Conservation (phyloP, 345 rosid genomes). For the Corchorus olitorius region DNA sequence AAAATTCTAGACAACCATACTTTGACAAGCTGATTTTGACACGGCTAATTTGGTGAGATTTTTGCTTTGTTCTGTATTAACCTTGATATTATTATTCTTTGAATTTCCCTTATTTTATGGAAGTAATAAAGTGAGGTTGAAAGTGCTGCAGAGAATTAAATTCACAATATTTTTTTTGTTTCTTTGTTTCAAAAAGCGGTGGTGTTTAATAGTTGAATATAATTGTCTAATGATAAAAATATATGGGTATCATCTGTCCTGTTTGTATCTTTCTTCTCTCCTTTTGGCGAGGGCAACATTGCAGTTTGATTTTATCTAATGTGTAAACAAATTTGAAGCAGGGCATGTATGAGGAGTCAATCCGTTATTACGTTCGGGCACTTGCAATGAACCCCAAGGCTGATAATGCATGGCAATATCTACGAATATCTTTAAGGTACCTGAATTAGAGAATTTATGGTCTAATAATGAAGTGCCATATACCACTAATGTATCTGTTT, state of each 20-base stretch:
- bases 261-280: not conserved
- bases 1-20: not conserved
- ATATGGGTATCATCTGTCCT: not conserved
- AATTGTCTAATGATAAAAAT: not conserved
- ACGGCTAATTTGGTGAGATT: too few relatives aligned
- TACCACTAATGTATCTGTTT: not conserved
- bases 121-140: not conserved
- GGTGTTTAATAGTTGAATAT: not conserved
- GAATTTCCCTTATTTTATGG: not conserved
- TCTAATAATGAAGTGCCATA: not conserved
- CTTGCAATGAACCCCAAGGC: slow-evolving; percentile 99
- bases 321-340: slow-evolving; percentile 18
- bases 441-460: not conserved
- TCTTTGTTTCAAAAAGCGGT: not conserved
- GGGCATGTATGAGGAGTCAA: slow-evolving; percentile 94
- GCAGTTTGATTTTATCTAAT: slow-evolving; percentile 10
- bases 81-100: not conserved
- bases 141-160: slow-evolving; percentile 2
- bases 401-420: slow-evolving; percentile 98
- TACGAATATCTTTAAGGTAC: slow-evolving; percentile 94
- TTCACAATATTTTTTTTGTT: not conserved
- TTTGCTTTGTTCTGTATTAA: slow-evolving; percentile 2
- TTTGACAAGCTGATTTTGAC: not conserved
- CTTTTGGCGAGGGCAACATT: not conserved
- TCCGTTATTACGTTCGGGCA: slow-evolving; percentile 92